Conservation (phyloP, 345 rosid genomes). For the Eucalyptus shirleyi region DNA sequence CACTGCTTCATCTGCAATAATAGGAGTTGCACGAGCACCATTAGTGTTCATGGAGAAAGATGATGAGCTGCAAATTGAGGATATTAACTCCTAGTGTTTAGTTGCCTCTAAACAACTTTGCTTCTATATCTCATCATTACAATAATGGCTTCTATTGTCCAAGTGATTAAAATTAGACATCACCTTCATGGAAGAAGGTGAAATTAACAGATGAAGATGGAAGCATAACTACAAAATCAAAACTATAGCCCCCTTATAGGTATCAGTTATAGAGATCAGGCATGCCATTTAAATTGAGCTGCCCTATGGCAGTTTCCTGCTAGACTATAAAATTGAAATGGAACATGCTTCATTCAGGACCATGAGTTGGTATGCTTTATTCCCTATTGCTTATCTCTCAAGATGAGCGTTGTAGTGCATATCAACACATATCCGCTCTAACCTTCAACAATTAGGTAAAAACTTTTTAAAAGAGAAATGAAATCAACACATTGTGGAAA, state of each 20-base stretch:
- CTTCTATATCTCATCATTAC: not conserved
- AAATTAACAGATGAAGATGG: not conserved
- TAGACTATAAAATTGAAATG: not conserved
- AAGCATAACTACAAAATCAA: not conserved
- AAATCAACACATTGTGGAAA: not conserved
- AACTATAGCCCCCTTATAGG: not conserved
- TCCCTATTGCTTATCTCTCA: too few relatives aligned
- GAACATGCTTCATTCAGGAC: not conserved
- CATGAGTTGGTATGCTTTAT: not conserved
- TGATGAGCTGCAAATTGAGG: not conserved
- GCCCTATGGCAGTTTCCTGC: not conserved
- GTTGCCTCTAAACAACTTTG: not conserved
- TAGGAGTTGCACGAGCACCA: too few relatives aligned
- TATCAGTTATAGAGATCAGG: not conserved
- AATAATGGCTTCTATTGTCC: not conserved
- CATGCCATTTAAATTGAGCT: not conserved
- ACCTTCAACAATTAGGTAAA: not conserved
- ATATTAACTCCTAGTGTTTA: not conserved
- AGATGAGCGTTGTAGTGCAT: not conserved
- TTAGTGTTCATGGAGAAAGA: not conserved
- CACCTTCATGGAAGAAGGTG: not conserved
- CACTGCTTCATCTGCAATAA: conserved; percentile 41
- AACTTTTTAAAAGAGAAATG: not conserved
- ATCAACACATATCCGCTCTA: not conserved
- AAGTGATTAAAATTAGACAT: not conserved